phyloP scores from a whole-genome alignment of 1,284 basidiomycete genomes.

The Malassezia brasiliensis region DNA sequence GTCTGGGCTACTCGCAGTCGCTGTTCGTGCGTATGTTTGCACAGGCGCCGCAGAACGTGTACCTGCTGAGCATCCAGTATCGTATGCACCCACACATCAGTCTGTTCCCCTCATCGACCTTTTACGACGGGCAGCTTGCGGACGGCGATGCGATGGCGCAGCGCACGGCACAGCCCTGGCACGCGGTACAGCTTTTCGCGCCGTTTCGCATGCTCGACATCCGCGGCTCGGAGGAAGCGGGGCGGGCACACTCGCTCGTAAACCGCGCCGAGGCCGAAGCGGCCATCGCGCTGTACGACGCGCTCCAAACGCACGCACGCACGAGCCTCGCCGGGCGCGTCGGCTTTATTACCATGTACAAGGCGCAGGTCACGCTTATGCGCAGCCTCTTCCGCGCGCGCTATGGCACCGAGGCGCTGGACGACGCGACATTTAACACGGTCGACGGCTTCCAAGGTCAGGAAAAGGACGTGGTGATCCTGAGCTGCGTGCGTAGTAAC shows the following conservation, averaged over 20 bases:
- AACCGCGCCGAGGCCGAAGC: constrained; percentile 69
- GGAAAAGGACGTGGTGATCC: constrained; percentile 99
- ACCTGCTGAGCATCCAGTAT: constrained; percentile 93
- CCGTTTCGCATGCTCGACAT: constrained; percentile 70
- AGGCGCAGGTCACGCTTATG: constrained; percentile 75
- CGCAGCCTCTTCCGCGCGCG: constrained; percentile 61
- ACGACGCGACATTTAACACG: constrained; percentile 82
- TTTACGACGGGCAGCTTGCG: constrained; percentile 70
- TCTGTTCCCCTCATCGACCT: constrained; percentile 72
- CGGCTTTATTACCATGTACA: constrained; percentile 90
- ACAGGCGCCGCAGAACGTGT: constrained; percentile 66
- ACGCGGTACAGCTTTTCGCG: constrained; percentile 65
- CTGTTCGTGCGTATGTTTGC: constrained; percentile 87
- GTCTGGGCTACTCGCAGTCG: constrained; percentile 73
- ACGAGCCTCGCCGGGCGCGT: constrained; percentile 66
- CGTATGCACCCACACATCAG: constrained; percentile 99
- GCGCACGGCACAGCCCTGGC: constrained; percentile 81
- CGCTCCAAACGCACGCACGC: constrained; percentile 58
- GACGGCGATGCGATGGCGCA: constrained; percentile 81
- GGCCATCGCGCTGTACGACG: constrained; percentile 69
- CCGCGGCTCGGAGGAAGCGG: constrained; percentile 55
- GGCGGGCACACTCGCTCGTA: constrained; percentile 61
- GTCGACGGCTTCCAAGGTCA: constrained; percentile 99
- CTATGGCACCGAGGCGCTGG: constrained; percentile 63
- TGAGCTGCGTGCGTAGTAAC: constrained; percentile 86